Conservation (phyloP, 768 basidiomycete species). For the Boletus rex-veris region DNA sequence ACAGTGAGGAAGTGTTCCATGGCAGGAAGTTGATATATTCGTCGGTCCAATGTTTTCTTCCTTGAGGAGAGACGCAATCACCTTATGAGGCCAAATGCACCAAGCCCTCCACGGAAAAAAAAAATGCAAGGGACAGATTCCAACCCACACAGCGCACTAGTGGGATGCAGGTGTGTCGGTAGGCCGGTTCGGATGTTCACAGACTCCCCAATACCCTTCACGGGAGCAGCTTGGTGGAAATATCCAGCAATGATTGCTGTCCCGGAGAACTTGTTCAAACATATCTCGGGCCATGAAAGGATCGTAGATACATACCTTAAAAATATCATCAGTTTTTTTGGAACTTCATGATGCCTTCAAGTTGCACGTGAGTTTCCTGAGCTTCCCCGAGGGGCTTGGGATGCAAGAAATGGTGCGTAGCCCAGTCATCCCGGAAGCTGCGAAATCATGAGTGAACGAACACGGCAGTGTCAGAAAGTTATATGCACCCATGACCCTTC, state of each 20-base stretch:
- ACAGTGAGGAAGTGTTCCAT: too few relatives aligned
- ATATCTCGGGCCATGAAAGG: not conserved
- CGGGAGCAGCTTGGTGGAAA: conserved; percentile 97
- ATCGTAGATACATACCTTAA: conserved; percentile 49
- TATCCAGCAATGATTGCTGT: conserved; percentile 98
- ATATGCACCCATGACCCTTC: conserved; percentile 86
- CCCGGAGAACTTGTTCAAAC: conserved; percentile 37
- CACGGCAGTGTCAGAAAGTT: not conserved
- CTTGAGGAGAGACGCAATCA: too few relatives aligned
- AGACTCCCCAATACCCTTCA: conserved; percentile 99
- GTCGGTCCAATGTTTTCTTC: too few relatives aligned
- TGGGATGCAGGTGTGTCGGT: conserved; percentile 95
- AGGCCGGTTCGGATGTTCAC: conserved; percentile 94
- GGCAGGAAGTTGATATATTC: too few relatives aligned
- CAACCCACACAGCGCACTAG: conserved; percentile 92
- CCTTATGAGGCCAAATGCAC: too few relatives aligned
- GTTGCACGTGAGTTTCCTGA: conserved; percentile 89
- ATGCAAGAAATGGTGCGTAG: conserved; percentile 91
- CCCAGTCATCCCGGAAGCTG: conserved; percentile 94
- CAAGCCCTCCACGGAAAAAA: too few relatives aligned
- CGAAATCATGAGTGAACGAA: conserved; percentile 2
- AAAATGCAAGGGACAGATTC: too few relatives aligned
- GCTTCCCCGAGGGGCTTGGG: conserved; percentile 94
- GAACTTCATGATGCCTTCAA: conserved; percentile 99
- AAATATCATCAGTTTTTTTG: conserved; percentile 90